phyloP scores from a whole-genome alignment of 2,329 filamentous ascomycete genomes.

The Exutisphaerella laricina region DNA sequence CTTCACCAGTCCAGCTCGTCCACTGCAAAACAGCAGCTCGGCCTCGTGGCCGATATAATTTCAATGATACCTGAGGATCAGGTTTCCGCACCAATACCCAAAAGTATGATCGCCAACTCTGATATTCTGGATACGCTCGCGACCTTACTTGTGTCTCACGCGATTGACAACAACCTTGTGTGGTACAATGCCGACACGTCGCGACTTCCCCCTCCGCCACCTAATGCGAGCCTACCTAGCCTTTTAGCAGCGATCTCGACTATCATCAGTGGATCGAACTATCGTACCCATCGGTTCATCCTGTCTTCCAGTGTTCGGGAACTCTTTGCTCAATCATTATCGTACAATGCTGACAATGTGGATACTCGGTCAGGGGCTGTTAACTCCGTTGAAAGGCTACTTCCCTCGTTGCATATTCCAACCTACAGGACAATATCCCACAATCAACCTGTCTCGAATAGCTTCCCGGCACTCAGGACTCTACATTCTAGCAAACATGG shows the following conservation, averaged over 20 bases:
- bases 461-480: slow-evolving; percentile 41
- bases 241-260: slow-evolving; percentile 72
- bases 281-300: slow-evolving; percentile 60
- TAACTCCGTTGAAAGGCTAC: slow-evolving; percentile 19
- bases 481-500: slow-evolving; percentile 23
- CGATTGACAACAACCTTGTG: slow-evolving; percentile 23
- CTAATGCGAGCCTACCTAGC: slow-evolving; percentile 54
- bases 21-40: slow-evolving; percentile 57
- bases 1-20: slow-evolving; percentile 52
- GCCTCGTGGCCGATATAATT: slow-evolving; percentile 54
- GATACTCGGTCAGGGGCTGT: slow-evolving; percentile 25
- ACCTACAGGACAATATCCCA: slow-evolving; percentile 32
- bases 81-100: slow-evolving; percentile 46
- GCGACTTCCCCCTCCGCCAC: slow-evolving; percentile 49
- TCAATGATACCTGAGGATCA: slow-evolving; percentile 64
- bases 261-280: slow-evolving; percentile 73
- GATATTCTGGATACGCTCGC: slow-evolving; percentile 76
- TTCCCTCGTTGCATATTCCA: slow-evolving; percentile 39
- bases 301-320: slow-evolving; percentile 43
- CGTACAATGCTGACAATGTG: slow-evolving; percentile 22
- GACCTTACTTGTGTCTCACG: slow-evolving; percentile 63
- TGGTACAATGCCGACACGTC: slow-evolving; percentile 23
- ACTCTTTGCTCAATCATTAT: slow-evolving; percentile 24
- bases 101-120: slow-evolving; percentile 62
- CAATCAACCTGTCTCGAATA: slow-evolving; percentile 35